Evolutionary conservation across 768 basidiomycete genomes (phyloP).

Genomic region (Tulasnella sp.): DNA sequence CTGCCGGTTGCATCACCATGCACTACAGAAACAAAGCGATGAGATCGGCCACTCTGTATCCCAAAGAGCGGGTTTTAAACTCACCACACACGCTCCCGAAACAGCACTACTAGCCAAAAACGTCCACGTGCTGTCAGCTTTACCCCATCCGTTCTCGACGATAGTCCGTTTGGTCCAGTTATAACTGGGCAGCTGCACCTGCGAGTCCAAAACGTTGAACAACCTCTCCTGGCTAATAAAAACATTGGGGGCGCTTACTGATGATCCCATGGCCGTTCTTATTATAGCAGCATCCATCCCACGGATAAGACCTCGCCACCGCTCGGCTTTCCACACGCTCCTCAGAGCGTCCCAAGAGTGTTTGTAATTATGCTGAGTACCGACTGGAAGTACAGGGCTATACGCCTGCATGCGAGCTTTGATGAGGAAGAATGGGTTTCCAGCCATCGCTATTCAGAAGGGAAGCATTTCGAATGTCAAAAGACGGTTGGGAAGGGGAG

Average conservation of each 20-base stretch:
- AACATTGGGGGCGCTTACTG: constrained; percentile 44
- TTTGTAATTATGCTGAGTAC: constrained; percentile 90
- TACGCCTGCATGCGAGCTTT: constrained; percentile 99
- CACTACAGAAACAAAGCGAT: constrained; percentile 47
- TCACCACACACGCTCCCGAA: constrained; percentile 87
- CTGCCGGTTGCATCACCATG: constrained; percentile 91
- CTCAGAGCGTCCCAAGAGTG: constrained; percentile 74
- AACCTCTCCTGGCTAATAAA: neutral
- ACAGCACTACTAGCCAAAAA: constrained; percentile 84
- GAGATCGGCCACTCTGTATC: neutral
- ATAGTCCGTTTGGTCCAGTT: constrained; percentile 86
- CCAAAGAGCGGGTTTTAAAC: constrained; percentile 38
- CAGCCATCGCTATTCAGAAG: constrained; percentile 46
- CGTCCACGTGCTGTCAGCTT: constrained; percentile 76
- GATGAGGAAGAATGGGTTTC: constrained; percentile 89
- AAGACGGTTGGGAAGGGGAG: neutral
- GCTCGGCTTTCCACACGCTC: constrained; percentile 75
- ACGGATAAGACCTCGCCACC: constrained; percentile 73
- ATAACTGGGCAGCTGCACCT: constrained; percentile 95
- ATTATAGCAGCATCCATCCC: constrained; percentile 93
- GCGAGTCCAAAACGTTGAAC: neutral
- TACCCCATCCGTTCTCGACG: constrained; percentile 61
- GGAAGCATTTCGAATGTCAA: neutral
- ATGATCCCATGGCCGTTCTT: constrained; percentile 92
- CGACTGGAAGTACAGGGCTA: constrained; percentile 90